A percentile compares a stretch with the other conserved stretches of the same genome.
These are phyloP conservation scores for Hypoxylon subgilvum DNA, from an alignment of 495 filamentous ascomycete genomes.

Conservation along the genomic window DNA sequence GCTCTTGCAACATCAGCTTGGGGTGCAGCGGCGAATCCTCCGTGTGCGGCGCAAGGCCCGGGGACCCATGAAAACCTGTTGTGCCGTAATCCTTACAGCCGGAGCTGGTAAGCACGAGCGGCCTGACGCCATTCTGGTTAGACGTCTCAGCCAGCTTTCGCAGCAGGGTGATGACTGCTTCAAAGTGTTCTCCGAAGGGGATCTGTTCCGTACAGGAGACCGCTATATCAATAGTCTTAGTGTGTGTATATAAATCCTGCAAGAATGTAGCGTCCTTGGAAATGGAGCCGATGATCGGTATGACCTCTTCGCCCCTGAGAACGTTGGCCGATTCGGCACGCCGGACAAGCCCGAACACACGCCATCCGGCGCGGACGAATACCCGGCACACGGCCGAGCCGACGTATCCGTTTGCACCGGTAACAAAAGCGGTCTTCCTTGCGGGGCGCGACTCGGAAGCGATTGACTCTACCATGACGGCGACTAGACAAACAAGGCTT, in stretches of 20 bases:
- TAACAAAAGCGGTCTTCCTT: slow-evolving; percentile 45
- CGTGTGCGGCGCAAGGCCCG: slow-evolving; percentile 43
- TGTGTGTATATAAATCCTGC: slow-evolving; percentile 11
- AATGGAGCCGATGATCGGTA: slow-evolving; percentile 45
- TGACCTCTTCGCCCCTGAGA: slow-evolving; percentile 44
- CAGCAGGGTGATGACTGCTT: slow-evolving; percentile 36
- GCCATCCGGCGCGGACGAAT: slow-evolving; percentile 50
- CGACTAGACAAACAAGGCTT: not conserved
- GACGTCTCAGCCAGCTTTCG: slow-evolving; percentile 23
- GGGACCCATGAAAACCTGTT: slow-evolving; percentile 38
- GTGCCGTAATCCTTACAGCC: slow-evolving; percentile 56
- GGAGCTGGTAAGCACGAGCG: slow-evolving; percentile 48
- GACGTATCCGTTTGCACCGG: slow-evolving; percentile 53
- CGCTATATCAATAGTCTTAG: slow-evolving; percentile 43
- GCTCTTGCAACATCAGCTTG: slow-evolving; percentile 15
- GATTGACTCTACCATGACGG: not conserved
- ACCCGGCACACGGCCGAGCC: slow-evolving; percentile 50
- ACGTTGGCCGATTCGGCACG: slow-evolving; percentile 20
- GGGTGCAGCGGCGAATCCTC: slow-evolving; percentile 45
- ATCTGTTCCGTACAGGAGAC: slow-evolving; percentile 48
- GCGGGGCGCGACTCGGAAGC: not conserved
- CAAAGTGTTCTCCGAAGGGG: slow-evolving; percentile 42
- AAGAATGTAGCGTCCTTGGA: slow-evolving; percentile 25
- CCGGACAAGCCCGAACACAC: slow-evolving; percentile 47
- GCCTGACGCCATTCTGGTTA: slow-evolving; percentile 28